Base-by-base conservation (phyloP, 208 protist genomes). In the Acanthamoeba culbertsoni region DNA sequence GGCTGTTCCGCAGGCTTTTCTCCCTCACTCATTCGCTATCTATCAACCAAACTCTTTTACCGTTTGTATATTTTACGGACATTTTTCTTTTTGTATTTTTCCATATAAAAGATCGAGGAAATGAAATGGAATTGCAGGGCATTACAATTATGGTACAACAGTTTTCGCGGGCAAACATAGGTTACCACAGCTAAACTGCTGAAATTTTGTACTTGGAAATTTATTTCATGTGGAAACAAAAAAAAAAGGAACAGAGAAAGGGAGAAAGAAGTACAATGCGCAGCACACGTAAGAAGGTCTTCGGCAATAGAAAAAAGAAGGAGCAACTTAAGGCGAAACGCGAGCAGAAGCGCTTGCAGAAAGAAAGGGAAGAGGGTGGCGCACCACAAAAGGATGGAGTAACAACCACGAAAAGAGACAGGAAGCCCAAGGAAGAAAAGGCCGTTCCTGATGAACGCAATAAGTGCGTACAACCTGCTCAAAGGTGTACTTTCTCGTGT, bases 261-360 rank as follows among this genome's bases (percentile, higher is more conserved):
- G n/a, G n/a, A n/a, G n/a, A n/a, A n/a, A n/a, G n/a, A n/a, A 51
- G 7, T 28, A 31, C 20, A 31, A 91, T 65, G 59, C 37, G 45
- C 0, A 91, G 4, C n/a, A 55, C 57, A 91, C 86, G 86, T 23
- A 73, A 65, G n/a, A 91, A 91, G 86, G 57, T 73, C 1, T 91
- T 91, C 26, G 86, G 86, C 5, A 91, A 73, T 37, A 91, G 28
- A 42, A 91, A 91, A 31, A 91, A 91, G 45, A 91, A 91, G 51
- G 86, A 91, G 26, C 86, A 91, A 42, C 86, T 91, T 57, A 91
- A 91, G 86, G 55, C 51, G 55, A 91, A 91, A 26, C 86, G 86
- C 28, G 86, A 91, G 86, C 35, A 31, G 4, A 91, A 91, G 86
- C 86, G 86, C 6, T 57, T 73, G 33, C 55, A 65, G 31, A 68